Percentiles rank a stretch among this genome's conserved stretches.
These are phyloP conservation scores for Monilinia fructigena DNA, from an alignment of 2,329 filamentous ascomycete species.

Conservation along the genomic window DNA sequence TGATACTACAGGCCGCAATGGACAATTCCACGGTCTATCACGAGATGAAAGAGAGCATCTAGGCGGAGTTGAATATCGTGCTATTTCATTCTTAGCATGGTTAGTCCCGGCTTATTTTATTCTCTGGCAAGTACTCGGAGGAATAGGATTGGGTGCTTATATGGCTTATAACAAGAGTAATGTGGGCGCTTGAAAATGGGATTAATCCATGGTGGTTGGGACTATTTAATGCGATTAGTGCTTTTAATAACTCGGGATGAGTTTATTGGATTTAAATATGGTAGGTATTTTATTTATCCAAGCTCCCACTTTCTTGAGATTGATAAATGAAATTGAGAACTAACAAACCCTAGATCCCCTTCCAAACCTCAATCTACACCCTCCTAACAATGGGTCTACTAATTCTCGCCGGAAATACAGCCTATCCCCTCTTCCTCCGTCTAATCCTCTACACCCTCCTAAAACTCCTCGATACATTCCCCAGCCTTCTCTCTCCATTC, in stretches of 20 bases:
- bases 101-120: slow-evolving; percentile 61
- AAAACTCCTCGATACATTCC: slow-evolving; percentile 44
- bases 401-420: slow-evolving; percentile 64
- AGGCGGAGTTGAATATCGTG: slow-evolving; percentile 63
- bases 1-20: slow-evolving; percentile 48
- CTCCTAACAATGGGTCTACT: slow-evolving; percentile 53
- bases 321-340: slow-evolving; percentile 10
- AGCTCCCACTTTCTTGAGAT: not conserved
- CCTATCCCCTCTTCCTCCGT: slow-evolving; percentile 49
- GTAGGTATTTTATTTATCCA: slow-evolving; percentile 33
- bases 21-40: slow-evolving; percentile 54
- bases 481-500: slow-evolving; percentile 36
- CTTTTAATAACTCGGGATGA: slow-evolving; percentile 73
- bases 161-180: slow-evolving; percentile 52
- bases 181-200: slow-evolving; percentile 51
- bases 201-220: slow-evolving; percentile 68
- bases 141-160: slow-evolving; percentile 61
- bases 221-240: slow-evolving; percentile 64
- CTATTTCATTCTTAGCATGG: slow-evolving; percentile 57
- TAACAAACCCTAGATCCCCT: slow-evolving; percentile 40
- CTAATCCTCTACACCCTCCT: slow-evolving; percentile 56
- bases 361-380: slow-evolving; percentile 44
- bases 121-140: slow-evolving; percentile 58
- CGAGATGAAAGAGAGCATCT: slow-evolving; percentile 55
- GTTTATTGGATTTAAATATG: slow-evolving; percentile 64